Conservation (phyloP, 2,329 filamentous ascomycete genomes). For the Colletotrichum eleusines region DNA sequence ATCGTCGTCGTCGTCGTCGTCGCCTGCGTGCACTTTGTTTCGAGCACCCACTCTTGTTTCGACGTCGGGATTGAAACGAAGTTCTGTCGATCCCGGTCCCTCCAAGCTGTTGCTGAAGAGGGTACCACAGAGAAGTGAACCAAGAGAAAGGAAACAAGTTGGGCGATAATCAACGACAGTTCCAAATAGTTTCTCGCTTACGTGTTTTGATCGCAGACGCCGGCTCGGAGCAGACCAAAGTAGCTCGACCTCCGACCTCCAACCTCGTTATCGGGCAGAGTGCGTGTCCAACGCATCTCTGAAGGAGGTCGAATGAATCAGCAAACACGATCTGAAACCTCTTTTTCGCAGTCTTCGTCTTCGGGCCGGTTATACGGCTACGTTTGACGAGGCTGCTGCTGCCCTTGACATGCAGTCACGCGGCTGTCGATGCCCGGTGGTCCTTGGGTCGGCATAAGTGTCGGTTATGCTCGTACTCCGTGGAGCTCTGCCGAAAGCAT, state of each 20-base stretch:
- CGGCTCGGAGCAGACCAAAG: neutral
- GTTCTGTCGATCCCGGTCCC: neutral
- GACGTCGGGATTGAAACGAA: neutral
- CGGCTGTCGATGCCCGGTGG: neutral
- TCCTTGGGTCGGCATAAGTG: neutral
- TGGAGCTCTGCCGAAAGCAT: neutral
- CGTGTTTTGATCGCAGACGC: conserved; percentile 2
- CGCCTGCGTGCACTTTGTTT: neutral
- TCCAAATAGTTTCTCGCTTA: conserved; percentile 5
- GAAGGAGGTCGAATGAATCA: neutral
- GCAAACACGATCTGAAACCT: neutral
- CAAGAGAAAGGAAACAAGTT: no score
- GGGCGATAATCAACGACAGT: neutral
- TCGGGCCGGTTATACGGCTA: conserved; percentile 11
- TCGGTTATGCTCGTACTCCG: conserved; percentile 1
- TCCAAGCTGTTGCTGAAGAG: neutral
- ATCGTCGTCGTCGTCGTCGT: neutral
- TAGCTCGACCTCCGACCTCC: neutral
- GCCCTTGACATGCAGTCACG: neutral
- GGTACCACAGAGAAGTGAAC: neutral
- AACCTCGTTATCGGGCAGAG: neutral
- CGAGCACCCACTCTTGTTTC: neutral
- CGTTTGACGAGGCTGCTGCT: neutral
- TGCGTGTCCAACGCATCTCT: neutral
- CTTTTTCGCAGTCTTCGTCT: neutral